Evolutionary conservation across 1,139 yeast genomes (phyloP).

Genomic region (Groenewaldozyma sp.): DNA sequence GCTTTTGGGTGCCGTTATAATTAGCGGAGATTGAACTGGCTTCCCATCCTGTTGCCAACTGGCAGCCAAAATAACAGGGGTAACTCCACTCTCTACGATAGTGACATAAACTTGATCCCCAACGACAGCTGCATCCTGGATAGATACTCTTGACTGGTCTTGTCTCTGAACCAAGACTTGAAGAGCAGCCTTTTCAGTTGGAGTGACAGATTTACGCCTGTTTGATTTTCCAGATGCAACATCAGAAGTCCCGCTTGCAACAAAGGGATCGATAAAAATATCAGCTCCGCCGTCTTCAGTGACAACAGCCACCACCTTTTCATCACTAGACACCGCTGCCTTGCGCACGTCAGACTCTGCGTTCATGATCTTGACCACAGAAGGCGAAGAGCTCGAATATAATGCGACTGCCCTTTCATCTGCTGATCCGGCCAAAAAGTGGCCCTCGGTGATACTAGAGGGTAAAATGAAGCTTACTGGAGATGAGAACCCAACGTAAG

Average conservation of each 20-base stretch:
- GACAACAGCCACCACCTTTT: slow-evolving; percentile 42
- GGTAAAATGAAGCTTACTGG: slow-evolving; percentile 15
- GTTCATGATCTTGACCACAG: slow-evolving; percentile 46
- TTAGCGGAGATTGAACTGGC: slow-evolving; percentile 12
- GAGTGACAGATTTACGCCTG: slow-evolving; percentile 14
- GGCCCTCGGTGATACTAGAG: slow-evolving; percentile 11
- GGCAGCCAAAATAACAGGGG: slow-evolving; percentile 55
- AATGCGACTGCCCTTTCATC: slow-evolving; percentile 75
- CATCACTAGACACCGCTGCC: slow-evolving; percentile 29
- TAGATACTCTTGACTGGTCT: slow-evolving; percentile 28
- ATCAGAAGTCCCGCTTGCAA: slow-evolving; percentile 8
- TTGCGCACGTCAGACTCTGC: slow-evolving; percentile 52
- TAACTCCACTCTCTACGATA: slow-evolving; percentile 67
- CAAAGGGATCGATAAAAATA: slow-evolving; percentile 49
- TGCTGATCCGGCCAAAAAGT: slow-evolving; percentile 40
- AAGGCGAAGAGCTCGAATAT: slow-evolving; percentile 40
- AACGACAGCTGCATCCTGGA: slow-evolving; percentile 38
- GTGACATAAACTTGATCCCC: slow-evolving; percentile 39
- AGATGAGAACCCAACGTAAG: slow-evolving; percentile 22
- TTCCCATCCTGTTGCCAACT: slow-evolving; percentile 38
- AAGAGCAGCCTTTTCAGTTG: slow-evolving; percentile 16
- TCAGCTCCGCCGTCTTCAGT: slow-evolving; percentile 62
- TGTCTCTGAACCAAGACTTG: slow-evolving; percentile 16
- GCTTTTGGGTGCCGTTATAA: slow-evolving; percentile 15
- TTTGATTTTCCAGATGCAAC: slow-evolving; percentile 10